Evolutionary conservation across 495 filamentous ascomycete genomes (phyloP).

Genomic region (Talaromyces nanjingensis): DNA sequence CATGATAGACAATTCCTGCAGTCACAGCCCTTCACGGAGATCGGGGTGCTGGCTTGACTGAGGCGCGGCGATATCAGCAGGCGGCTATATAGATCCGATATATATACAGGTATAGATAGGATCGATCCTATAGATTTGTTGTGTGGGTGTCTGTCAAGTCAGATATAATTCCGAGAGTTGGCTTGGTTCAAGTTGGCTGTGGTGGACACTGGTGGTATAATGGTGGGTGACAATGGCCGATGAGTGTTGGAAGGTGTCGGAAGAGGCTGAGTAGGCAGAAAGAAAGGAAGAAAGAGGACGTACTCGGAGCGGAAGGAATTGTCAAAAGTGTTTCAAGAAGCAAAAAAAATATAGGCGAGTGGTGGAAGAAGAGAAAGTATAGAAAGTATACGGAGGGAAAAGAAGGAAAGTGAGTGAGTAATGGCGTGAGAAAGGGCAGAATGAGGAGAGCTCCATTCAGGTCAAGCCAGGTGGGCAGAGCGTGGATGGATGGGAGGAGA

Average conservation of each 20-base stretch:
- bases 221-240: slow-evolving; percentile 6
- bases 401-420: slow-evolving; percentile 5
- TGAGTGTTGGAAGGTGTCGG: slow-evolving; percentile 6
- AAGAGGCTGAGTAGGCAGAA: neutral
- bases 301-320: neutral
- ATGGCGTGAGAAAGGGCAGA: slow-evolving; percentile 11
- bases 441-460: neutral
- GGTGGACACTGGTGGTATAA: neutral
- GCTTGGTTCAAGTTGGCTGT: neutral
- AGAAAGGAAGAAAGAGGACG: neutral
- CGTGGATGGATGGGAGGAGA: neutral
- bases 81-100: neutral
- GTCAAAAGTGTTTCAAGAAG: neutral
- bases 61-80: neutral
- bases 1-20: slow-evolving; percentile 32
- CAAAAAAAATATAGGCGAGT: neutral
- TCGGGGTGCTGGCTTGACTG: slow-evolving; percentile 7
- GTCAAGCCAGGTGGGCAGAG: neutral
- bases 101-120: slow-evolving; percentile 10
- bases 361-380: neutral
- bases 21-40: slow-evolving; percentile 25
- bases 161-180: neutral
- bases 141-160: neutral
- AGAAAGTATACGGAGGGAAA: slow-evolving; percentile 5
- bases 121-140: neutral